Percentiles rank a stretch among this genome's conserved stretches.
phyloP scores from a whole-genome alignment of 2,329 filamentous ascomycete species.

The Aspergillus cejpii region DNA sequence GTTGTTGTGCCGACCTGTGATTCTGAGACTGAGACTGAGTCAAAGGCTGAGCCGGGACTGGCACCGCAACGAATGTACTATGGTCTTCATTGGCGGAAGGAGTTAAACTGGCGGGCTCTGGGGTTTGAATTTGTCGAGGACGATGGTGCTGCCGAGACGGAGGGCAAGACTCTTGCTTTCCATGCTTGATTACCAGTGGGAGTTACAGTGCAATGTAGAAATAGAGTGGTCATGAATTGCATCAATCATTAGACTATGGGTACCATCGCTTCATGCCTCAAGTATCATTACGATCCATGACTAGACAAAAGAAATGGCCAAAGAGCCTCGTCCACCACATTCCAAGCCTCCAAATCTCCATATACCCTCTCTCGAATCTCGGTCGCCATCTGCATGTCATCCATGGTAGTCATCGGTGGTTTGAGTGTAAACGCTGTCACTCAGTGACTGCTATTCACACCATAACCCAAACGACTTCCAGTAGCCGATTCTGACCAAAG shows the following conservation, averaged over 20 bases:
- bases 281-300: background rate
- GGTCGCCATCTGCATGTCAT: background rate
- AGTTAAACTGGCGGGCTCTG: conserved; percentile 47
- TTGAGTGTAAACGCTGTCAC: background rate
- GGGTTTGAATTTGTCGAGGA: conserved; percentile 43
- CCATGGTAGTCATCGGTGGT: background rate
- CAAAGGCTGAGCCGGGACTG: conserved; percentile 22
- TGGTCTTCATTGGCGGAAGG: conserved; percentile 58
- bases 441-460: too few species aligned
- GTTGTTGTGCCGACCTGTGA: conserved; percentile 17
- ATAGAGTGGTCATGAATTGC: background rate
- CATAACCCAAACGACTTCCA: too few species aligned
- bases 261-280: background rate
- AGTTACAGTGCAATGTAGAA: too few species aligned
- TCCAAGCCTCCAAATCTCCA: background rate
- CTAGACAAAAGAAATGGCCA: background rate
- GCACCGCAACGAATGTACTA: conserved; percentile 36
- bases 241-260: background rate
- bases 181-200: conserved; percentile 14
- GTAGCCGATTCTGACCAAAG: too few species aligned
- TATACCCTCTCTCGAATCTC: background rate
- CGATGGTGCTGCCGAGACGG: conserved; percentile 1
- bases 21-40: conserved; percentile 10
- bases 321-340: background rate
- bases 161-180: conserved; percentile 13